Evolutionary conservation across 352 stramenopile species (phyloP).

Genomic region (Phytophthora vignae): DNA sequence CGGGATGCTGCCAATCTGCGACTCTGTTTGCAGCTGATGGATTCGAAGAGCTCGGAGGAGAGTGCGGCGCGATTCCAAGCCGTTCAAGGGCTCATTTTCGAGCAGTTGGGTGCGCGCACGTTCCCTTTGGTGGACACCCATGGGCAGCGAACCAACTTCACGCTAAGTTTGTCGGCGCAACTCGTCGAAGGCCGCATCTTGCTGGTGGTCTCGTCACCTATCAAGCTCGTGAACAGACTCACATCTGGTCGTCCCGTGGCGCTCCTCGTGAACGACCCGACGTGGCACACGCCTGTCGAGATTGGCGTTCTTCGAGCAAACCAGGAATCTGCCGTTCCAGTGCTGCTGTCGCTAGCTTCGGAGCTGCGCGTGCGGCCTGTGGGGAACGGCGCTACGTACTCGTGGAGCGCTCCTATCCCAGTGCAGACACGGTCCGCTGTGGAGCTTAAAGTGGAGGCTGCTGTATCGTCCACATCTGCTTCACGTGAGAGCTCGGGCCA

Average conservation of each 20-base stretch:
- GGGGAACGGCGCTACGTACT: conserved; percentile 46
- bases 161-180: conserved; percentile 68
- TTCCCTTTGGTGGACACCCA: conserved; percentile 67
- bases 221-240: conserved; percentile 78
- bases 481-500: conserved; percentile 30
- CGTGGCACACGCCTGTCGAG: conserved; percentile 76
- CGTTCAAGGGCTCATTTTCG: conserved; percentile 84
- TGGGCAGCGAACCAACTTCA: conserved; percentile 62
- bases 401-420: conserved; percentile 82
- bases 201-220: conserved; percentile 78
- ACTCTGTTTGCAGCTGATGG: conserved; percentile 68
- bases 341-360: conserved; percentile 72
- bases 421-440: conserved; percentile 69
- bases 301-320: conserved; percentile 68
- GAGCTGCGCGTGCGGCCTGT: conserved; percentile 74
- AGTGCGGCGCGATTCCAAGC: conserved; percentile 55
- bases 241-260: conserved; percentile 67
- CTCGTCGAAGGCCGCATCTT: conserved; percentile 84
- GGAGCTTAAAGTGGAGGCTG: conserved; percentile 72
- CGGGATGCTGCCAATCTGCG: conserved; percentile 61
- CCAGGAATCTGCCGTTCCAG: conserved; percentile 71
- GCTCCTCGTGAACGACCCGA: conserved; percentile 84
- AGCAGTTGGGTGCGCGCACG: conserved; percentile 73
- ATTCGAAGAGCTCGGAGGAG: conserved; percentile 33
- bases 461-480: conserved; percentile 37